A percentile compares a stretch with the other conserved stretches of the same genome.
phyloP scores from a whole-genome alignment of 768 basidiomycete species.

The Tylopilus vinaceipallidus region DNA sequence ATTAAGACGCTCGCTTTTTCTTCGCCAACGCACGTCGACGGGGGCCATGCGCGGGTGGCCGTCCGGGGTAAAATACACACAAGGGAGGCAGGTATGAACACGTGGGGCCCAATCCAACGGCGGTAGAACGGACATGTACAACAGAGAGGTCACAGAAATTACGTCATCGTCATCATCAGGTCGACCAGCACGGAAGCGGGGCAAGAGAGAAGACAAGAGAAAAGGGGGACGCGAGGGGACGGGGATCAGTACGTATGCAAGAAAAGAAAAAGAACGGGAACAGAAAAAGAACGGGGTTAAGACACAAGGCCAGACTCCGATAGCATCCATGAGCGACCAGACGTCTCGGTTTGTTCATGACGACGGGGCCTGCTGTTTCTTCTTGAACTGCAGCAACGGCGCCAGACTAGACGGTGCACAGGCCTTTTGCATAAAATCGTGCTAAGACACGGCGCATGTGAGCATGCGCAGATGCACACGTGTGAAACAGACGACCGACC shows the following conservation, averaged over 20 bases:
- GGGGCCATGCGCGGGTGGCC: too few species aligned
- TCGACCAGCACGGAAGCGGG: not conserved
- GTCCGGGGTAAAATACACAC: too few species aligned
- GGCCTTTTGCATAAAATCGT: constrained; percentile 91
- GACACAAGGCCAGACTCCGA: not conserved
- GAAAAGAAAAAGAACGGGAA: constrained; percentile 7
- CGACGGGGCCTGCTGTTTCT: constrained; percentile 48
- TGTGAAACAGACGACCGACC: constrained; percentile 42
- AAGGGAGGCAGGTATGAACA: too few species aligned
- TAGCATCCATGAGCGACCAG: not conserved
- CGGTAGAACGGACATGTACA: too few species aligned
- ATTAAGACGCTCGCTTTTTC: too few species aligned
- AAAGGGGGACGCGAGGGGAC: not conserved
- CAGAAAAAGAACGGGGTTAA: not conserved
- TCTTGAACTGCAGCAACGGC: constrained; percentile 79
- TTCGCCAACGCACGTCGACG: too few species aligned
- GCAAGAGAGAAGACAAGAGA: not conserved
- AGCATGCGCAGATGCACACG: not conserved
- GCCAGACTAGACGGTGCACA: constrained; percentile 82
- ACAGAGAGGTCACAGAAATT: too few species aligned
- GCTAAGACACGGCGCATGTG: constrained; percentile 47
- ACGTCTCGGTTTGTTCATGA: constrained; percentile 31
- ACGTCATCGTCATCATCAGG: too few species aligned
- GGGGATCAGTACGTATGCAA: constrained; percentile 20
- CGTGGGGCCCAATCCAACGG: too few species aligned